Base-by-base conservation (phyloP, 2,329 filamentous ascomycete genomes). In the Periconia digitata region DNA sequence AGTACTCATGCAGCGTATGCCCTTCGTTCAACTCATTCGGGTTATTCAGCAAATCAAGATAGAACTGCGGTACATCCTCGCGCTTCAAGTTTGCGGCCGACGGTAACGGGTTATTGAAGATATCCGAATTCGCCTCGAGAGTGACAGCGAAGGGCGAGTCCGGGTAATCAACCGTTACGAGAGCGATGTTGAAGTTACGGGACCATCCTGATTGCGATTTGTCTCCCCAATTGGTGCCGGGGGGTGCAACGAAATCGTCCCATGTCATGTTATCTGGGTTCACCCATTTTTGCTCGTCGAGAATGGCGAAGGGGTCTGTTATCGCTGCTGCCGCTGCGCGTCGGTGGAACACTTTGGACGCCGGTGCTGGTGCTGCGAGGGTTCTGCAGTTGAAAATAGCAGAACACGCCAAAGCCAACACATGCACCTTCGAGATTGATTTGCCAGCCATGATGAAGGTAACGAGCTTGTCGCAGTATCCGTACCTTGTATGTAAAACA, bases 171-270 rank as follows among this genome's bases (percentile, higher is more conserved):
- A 82, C 72, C 1, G 75, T 70, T 21, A 82, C 74, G 50, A 82
- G 73, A 5, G 78, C 79, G 48, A 82, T 81, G 53, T 81, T 80
- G 69, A 81, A 82, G 66, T 82, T 81, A 16, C 78, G 72, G 27
- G 66, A 66, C 2, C 73, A 72, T 7, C 79, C 79, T 47, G 69
- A 75, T 27, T 63, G 67, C 0, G 62, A 58, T 2, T 77, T 70
- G 46, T 81, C 73, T 6, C 67, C 71, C 78, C 78, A 82, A 16
- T 70, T 72, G 1, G 76, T 79, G 1, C 72, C 74, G 0, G 79
- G 79, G 1, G 76, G 76, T 15, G 65, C 62, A 10, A 69, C 69
- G 54, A 73, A 81, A 51, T 82, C 76, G 6, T 59, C 72, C 76
- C 76, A 79, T 8, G 76, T 79, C 78, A 81, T 80, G 59, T 79